These are phyloP conservation scores for Gnomoniopsis sp. DNA, from an alignment of 2,329 filamentous ascomycete genomes.

Conservation along the genomic window DNA sequence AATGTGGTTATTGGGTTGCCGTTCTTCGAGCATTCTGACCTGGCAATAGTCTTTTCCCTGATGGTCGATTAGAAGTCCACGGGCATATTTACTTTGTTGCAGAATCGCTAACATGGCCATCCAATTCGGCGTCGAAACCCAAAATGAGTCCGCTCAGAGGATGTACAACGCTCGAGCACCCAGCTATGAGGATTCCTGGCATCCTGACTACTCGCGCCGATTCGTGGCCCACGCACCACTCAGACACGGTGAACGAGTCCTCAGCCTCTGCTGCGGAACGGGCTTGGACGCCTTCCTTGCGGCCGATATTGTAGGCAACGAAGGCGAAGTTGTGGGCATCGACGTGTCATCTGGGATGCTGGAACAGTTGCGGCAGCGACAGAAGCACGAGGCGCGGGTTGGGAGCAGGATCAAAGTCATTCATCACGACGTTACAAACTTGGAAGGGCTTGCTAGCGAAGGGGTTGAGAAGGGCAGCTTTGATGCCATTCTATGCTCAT, in stretches of 20 bases:
- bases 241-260: conserved; percentile 25
- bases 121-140: conserved; percentile 18
- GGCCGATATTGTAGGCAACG: conserved; percentile 24
- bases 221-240: conserved; percentile 27
- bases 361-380: conserved; percentile 23
- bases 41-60: too few species aligned
- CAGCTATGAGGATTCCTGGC: conserved; percentile 32
- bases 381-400: conserved; percentile 17
- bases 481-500: conserved; percentile 31
- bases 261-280: conserved; percentile 33
- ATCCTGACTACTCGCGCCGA: conserved; percentile 28
- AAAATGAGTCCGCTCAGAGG: conserved; percentile 23
- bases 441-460: conserved; percentile 17
- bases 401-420: conserved; percentile 23
- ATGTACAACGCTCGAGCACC: conserved; percentile 30
- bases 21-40: too few species aligned
- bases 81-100: neutral
- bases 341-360: conserved; percentile 32
- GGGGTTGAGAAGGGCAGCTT: conserved; percentile 24
- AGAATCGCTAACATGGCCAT: neutral
- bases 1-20: too few species aligned
- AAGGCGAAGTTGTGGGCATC: conserved; percentile 28
- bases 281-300: conserved; percentile 29
- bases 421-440: conserved; percentile 26
- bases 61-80: too few species aligned